Conservation (phyloP, 805 yeast genomes). For the Zygotorulaspora florentina region DNA sequence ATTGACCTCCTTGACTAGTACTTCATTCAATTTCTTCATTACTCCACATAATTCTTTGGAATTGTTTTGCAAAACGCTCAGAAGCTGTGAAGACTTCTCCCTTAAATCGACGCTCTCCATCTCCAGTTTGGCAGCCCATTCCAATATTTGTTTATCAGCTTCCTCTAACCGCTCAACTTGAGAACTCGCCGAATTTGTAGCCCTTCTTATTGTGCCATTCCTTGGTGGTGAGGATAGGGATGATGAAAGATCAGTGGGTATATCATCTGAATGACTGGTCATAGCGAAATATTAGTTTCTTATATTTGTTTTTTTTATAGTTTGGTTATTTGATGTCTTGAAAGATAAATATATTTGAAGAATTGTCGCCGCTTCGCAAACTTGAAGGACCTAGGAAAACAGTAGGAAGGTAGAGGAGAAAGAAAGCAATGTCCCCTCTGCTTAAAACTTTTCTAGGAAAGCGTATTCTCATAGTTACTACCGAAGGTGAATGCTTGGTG, state of each 20-base stretch:
- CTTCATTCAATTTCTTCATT: conserved; percentile 9
- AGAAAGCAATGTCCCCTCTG: conserved; percentile 30
- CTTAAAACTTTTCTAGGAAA: conserved; percentile 36
- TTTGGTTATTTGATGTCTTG: background rate
- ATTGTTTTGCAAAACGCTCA: conserved; percentile 18
- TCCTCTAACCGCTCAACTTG: conserved; percentile 22
- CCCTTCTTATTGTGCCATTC: conserved; percentile 4
- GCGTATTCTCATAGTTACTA: conserved; percentile 51
- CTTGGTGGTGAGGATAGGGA: conserved; percentile 13
- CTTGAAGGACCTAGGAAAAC: background rate
- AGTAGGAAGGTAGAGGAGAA: background rate
- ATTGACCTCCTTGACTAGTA: conserved; percentile 7
- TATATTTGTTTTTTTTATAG: background rate
- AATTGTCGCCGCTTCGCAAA: background rate
- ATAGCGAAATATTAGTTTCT: background rate
- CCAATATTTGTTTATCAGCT: conserved; percentile 36
- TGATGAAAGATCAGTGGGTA: conserved; percentile 13
- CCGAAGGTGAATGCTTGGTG: conserved; percentile 50
- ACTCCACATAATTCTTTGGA: conserved; percentile 13
- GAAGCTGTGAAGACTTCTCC: conserved; percentile 26
- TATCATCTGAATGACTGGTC: conserved; percentile 7
- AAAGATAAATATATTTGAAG: background rate
- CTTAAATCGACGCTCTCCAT: conserved; percentile 45
- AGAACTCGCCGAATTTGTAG: conserved; percentile 4
- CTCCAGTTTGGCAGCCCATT: conserved; percentile 51